These are phyloP conservation scores for Pisolithus albus DNA, from an alignment of 768 basidiomycete species.

Conservation along the genomic window DNA sequence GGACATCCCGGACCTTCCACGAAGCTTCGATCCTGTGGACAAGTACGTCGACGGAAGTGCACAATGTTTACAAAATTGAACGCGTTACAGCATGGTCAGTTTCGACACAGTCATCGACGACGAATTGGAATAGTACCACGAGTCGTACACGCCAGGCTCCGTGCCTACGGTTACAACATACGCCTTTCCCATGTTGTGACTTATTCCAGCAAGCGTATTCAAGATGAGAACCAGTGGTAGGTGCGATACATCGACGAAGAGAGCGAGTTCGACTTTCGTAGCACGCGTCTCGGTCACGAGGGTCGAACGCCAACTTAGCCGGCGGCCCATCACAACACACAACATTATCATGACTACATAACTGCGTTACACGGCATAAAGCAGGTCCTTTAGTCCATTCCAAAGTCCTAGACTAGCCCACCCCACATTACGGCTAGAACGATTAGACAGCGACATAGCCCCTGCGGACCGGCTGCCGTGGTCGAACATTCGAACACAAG, in stretches of 20 bases:
- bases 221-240: background rate
- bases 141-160: conserved; percentile 24
- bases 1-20: conserved; percentile 37
- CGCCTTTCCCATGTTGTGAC: conserved; percentile 19
- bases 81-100: conserved; percentile 16
- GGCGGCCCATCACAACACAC: background rate
- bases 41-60: conserved; percentile 1
- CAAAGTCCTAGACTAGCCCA: background rate
- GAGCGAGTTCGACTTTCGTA: background rate
- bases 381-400: background rate
- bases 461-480: conserved; percentile 57
- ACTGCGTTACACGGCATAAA: no score
- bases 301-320: background rate
- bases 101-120: conserved; percentile 5
- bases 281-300: background rate
- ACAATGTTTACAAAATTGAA: conserved; percentile 14
- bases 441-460: conserved; percentile 71
- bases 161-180: conserved; percentile 25
- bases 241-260: background rate
- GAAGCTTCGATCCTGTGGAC: conserved; percentile 39
- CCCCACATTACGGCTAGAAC: background rate
- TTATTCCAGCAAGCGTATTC: conserved; percentile 1
- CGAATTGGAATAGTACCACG: conserved; percentile 11
- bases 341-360: no score
- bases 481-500: conserved; percentile 66